phyloP scores from a whole-genome alignment of 208 protist genomes.

The Ichthyophonus hoferi region DNA sequence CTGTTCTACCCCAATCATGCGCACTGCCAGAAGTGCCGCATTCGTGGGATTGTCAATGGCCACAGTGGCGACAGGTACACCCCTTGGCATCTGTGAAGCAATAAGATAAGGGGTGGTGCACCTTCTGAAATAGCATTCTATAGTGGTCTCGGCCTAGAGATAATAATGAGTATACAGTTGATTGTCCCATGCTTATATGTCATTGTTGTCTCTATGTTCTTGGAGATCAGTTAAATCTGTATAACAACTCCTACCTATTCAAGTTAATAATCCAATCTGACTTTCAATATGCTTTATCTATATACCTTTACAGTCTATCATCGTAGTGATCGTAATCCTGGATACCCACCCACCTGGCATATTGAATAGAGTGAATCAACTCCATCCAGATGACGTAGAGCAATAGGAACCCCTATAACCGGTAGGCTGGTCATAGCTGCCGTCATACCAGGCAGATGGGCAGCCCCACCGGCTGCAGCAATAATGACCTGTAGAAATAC shows the following conservation, averaged over 20 bases:
- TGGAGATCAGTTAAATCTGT: too few relatives aligned
- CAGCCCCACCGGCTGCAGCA: conserved; percentile 55
- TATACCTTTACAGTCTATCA: too few relatives aligned
- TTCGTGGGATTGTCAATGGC: conserved; percentile 69
- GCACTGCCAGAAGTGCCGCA: conserved; percentile 64
- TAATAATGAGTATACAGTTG: too few relatives aligned
- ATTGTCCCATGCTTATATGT: too few relatives aligned
- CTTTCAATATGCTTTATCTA: too few relatives aligned
- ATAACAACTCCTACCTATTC: too few relatives aligned
- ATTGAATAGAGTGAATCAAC: conserved; percentile 56
- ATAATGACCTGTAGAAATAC: conserved; percentile 31
- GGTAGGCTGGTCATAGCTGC: conserved; percentile 69
- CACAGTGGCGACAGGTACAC: conserved; percentile 72
- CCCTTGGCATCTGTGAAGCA: conserved; percentile 66
- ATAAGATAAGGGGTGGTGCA: too few relatives aligned
- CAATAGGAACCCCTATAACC: conserved; percentile 71
- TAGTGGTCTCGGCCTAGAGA: too few relatives aligned
- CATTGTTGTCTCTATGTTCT: too few relatives aligned
- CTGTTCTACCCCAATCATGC: conserved; percentile 24
- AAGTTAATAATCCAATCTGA: too few relatives aligned
- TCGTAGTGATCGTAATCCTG: too few relatives aligned
- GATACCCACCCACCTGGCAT: neutral
- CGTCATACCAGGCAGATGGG: conserved; percentile 72
- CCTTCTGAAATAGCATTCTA: too few relatives aligned
- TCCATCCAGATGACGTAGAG: conserved; percentile 43